phyloP scores from a whole-genome alignment of 164 flowering plant species.

The Macadamia tetraphylla region DNA sequence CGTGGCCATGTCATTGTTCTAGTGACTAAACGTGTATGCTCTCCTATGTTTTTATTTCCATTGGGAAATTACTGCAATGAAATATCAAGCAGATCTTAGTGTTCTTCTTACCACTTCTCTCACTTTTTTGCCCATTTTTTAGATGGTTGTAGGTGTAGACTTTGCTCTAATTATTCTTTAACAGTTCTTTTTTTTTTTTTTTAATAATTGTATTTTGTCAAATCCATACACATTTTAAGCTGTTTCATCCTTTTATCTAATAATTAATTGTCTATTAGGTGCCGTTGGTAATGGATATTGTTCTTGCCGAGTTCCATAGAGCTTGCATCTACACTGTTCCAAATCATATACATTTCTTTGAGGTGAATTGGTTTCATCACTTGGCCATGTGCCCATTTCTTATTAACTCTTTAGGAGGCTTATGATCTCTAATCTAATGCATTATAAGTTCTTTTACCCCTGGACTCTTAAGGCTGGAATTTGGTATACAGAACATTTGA shows the following conservation, averaged over 20 bases:
- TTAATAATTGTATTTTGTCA: neutral
- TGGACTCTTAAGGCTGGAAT: neutral
- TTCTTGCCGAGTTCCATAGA: constrained; percentile 79
- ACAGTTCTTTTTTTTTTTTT: too few relatives aligned
- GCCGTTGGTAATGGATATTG: constrained; percentile 69
- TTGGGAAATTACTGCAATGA: neutral
- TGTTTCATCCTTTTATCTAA: neutral
- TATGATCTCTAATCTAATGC: neutral
- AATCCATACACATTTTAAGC: neutral
- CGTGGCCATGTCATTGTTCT: constrained; percentile 59
- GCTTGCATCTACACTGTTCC: constrained; percentile 93
- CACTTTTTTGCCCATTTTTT: too few relatives aligned
- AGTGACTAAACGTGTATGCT: constrained; percentile 62
- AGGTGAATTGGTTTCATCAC: constrained; percentile 31
- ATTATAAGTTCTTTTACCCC: neutral
- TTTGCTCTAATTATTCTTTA: too few relatives aligned
- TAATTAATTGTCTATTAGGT: constrained; percentile 34
- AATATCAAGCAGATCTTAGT: neutral
- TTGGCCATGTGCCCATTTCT: neutral
- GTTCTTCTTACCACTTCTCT: neutral
- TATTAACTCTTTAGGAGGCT: neutral
- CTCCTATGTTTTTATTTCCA: neutral
- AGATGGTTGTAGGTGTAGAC: too few relatives aligned
- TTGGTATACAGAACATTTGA: too few relatives aligned
- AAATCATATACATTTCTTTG: constrained; percentile 60